Evolutionary conservation across 1,284 basidiomycete genomes (phyloP), one percentile per base, ranked within the genome.

Genomic region (Boletus semigastroideus): DNA sequence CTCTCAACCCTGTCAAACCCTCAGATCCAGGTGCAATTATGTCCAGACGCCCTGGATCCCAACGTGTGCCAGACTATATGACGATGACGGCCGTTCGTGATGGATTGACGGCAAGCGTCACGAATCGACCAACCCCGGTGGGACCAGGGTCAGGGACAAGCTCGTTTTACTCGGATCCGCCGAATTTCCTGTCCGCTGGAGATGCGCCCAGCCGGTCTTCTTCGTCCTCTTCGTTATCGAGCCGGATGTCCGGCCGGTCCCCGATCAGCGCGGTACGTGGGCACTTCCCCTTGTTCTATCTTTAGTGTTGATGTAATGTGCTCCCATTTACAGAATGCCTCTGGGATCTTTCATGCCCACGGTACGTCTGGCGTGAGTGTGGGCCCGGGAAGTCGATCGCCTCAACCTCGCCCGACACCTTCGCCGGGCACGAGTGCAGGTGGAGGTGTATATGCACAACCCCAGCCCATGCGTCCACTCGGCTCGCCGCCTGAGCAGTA

Each of bases 1-100:
- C 55, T 37, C 56, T 55, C 17, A 53, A 45, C 45, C 11, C 59
- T 2, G 12, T 45, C 19, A 67, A 64, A 49, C 22, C 54, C 16
- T 40, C 47, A 12, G 60, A 64, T 17, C 52, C 54, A 10, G 52
- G 42, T 20, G 9, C 52, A 19, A 55, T 9, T 17, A 33, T 40
- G 4, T 14, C 54, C 17, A 52, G 57, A 30, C 61, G 63, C 11
- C 33, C 51, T 13, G 52, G 56, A 34, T 53, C 65, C 1, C 49
- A 58, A 12, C 66, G 66, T 37, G 45, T 69, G 12, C 69, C 69
- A 1, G 66, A 68, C 34, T 71, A 65, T 13, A 68, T 71, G 68
- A 42, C 65, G 13, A 71, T 70, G 66, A 67, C 69, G 6, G 46
- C 53, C 13, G 57, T 67, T 10, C 62, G 60, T 19, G 62, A 71